Evolutionary conservation across 768 basidiomycete genomes (phyloP), one percentile per base, ranked within the genome.

Genomic region (Rhizopogon vulgaris): DNA sequence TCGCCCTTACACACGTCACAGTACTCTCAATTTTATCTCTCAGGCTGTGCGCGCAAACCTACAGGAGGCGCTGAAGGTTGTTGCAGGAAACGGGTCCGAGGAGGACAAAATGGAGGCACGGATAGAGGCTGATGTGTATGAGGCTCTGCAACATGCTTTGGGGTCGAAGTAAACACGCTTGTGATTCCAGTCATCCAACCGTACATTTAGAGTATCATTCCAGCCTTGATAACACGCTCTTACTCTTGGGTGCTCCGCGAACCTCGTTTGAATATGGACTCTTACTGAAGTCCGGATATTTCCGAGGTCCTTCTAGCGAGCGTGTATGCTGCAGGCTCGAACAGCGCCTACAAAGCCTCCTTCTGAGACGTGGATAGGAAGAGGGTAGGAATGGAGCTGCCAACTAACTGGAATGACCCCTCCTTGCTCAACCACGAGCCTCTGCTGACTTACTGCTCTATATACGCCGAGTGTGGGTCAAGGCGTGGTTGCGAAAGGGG

Each of bases 101-200:
- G 85, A 86, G 60, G 93, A 93, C 70, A 98, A 93, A 78, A 73
- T 85, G 54, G 94, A 94, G 73, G 96, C 94, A 30, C 81, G 83
- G 59, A 83, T 97, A 67, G 95, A 99, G 73, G 88, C 89, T 34
- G 94, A 95, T 65, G 94, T 98, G 52, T 97, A 94, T 67, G 96
- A 98, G 77, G 83, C 91, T 39, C 77, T 99, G 54, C 94, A 97
- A 69, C 81, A 88, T 58, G 93, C 93, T 59, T 71, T 98, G 58
- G 67, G 69, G 48, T 69, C 75, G 48, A 76, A 76, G 64, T 79
- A 71, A 54, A 58, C 56, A 52, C 51, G 43, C 28, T 43, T 17
- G 53, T 51, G 48, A 39, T 48, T 18, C 25, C 36, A 36, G 47
- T 53, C 37, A 38, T 27, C 43, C 37, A 41, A 22, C 46, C 14